Evolutionary conservation across 257 asterid species (phyloP), one percentile per base, ranked within the genome.

Genomic region (Lithospermum erythrorhizon): DNA sequence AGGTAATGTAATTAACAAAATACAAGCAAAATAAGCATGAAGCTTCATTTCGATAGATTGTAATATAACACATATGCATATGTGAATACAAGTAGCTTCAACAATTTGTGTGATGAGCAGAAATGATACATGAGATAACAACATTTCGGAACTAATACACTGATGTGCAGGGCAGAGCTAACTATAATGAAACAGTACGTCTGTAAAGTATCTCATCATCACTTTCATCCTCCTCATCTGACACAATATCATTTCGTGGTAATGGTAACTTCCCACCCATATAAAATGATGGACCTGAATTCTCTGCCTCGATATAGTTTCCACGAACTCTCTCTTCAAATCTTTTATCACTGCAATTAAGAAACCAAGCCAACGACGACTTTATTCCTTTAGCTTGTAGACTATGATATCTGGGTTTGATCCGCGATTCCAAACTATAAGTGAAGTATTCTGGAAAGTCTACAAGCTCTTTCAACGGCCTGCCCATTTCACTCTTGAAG

Each of bases 391-490:
- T 88, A 68, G 85, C 82, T 74, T 82, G 84, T 62, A 91, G 56
- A 77, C 75, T 82, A 62, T 82, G 90, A 73, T 81, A 77, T 76
- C 98, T 76, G 4, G 95, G 95, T 61, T 91, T 86, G 74, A 91
- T 84, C 74, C 98, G 65, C 13, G 89, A 82, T 72, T 91, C 97
- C 66, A 91, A 76, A 73, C 95, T 82, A 65, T 91, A 91, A 6
- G 97, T 86, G 32, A 91, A 91, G 77, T 86, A 88, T 53, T 91
- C 95, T 7, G 97, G 98, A 66, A 82, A 91, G 64, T 91, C 94
- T 14, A 86, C 82, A 1, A 91, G 86, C 74, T 91, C 98, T 2
- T 79, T 65, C 54, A 84, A 35, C 1, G 89, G 83, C 70, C 90
- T 69, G 14, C 73, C 89, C 80, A 91, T 84, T 70, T 91, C 97